Percentiles rank a stretch among this genome's conserved stretches.
Evolutionary conservation across 352 stramenopile species (phyloP).

Genomic region (Pythium sukuiense): DNA sequence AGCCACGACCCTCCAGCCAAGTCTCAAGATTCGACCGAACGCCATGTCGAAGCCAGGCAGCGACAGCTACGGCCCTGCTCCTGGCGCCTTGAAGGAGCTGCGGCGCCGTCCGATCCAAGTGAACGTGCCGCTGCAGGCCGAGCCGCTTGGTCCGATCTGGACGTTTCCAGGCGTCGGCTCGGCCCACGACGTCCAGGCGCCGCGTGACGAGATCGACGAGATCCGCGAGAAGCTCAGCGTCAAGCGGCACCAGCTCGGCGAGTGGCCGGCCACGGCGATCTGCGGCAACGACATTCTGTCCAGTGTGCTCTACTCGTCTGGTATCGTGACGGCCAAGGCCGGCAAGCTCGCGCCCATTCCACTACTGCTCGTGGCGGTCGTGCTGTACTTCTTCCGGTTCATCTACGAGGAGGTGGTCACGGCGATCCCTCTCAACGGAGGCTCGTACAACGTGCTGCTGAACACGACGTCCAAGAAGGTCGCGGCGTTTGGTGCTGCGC

Average conservation of each 20-base stretch:
- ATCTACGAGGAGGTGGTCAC: slow-evolving; percentile 87
- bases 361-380: slow-evolving; percentile 56
- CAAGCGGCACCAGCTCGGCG: slow-evolving; percentile 39
- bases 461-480: slow-evolving; percentile 83
- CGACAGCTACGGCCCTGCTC: background rate
- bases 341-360: slow-evolving; percentile 77
- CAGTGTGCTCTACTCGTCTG: slow-evolving; percentile 66
- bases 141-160: slow-evolving; percentile 46
- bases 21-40: background rate
- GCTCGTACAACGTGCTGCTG: slow-evolving; percentile 87
- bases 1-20: background rate
- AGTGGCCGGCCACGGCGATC: slow-evolving; percentile 83
- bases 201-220: slow-evolving; percentile 25
- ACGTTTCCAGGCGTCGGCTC: slow-evolving; percentile 31
- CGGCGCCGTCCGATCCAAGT: background rate
- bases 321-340: slow-evolving; percentile 43
- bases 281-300: slow-evolving; percentile 86
- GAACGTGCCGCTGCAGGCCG: background rate
- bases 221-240: slow-evolving; percentile 56
- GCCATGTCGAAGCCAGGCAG: background rate
- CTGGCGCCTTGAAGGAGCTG: background rate
- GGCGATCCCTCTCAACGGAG: slow-evolving; percentile 82
- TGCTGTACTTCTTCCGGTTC: slow-evolving; percentile 53
- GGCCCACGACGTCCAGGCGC: slow-evolving; percentile 22
- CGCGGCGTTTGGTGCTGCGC: slow-evolving; percentile 68